Conservation (phyloP, 2,329 filamentous ascomycete species). For the Tolypocladium album region DNA sequence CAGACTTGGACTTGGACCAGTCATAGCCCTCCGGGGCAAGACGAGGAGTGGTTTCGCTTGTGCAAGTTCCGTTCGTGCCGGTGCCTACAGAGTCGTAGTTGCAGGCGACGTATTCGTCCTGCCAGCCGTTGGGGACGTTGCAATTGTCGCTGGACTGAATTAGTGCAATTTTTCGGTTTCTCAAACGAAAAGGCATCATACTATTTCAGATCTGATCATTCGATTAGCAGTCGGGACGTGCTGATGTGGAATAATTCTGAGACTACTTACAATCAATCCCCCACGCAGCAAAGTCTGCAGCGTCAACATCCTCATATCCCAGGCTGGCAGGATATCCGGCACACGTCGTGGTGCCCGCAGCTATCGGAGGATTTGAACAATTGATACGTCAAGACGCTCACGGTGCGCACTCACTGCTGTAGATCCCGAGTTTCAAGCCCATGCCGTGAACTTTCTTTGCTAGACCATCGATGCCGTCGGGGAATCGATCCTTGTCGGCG, state of each 20-base stretch:
- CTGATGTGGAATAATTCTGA: neutral
- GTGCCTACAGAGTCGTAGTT: constrained; percentile 9
- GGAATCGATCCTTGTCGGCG: constrained; percentile 40
- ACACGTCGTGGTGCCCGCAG: constrained; percentile 9
- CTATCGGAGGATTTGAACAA: neutral
- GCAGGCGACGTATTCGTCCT: constrained; percentile 19
- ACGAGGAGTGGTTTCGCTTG: neutral
- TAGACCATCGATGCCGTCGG: constrained; percentile 42
- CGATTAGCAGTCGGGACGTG: neutral
- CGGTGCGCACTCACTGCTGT: constrained; percentile 34
- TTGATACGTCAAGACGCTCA: no score
- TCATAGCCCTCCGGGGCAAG: constrained; percentile 10
- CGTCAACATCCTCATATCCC: constrained; percentile 47
- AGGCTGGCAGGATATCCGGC: constrained; percentile 32
- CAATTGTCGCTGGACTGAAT: constrained; percentile 34
- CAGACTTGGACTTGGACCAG: constrained; percentile 15
- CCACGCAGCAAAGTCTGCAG: constrained; percentile 45
- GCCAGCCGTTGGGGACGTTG: constrained; percentile 25
- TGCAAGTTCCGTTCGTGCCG: constrained; percentile 6
- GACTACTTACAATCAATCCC: constrained; percentile 39
- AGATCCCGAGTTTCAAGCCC: constrained; percentile 54
- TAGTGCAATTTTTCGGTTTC: neutral
- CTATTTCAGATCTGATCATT: constrained; percentile 6
- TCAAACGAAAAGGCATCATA: constrained; percentile 2
- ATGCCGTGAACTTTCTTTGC: constrained; percentile 42